Base-by-base conservation (phyloP, 2,329 filamentous ascomycete species). In the Pyrenochaeta sp. region DNA sequence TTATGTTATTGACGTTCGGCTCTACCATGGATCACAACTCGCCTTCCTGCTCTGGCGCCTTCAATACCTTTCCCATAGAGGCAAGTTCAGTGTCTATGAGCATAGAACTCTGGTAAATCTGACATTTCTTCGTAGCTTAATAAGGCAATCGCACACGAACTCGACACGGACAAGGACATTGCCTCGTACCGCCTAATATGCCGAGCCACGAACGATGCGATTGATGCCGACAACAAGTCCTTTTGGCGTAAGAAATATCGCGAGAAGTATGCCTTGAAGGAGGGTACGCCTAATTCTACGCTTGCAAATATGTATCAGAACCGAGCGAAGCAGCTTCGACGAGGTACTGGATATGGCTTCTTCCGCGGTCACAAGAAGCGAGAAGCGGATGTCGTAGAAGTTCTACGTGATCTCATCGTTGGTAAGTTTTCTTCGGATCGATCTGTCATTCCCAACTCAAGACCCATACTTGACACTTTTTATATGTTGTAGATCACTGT, bases 231-330 rank as follows among this genome's bases (percentile, higher is more conserved):
- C 42, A 64, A 74, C 9, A 54, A 63, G 25, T 80, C 77, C 6
- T 81, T 85, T 66, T 86, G 84, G 84, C 78, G 80, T 36, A 61
- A 67, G 37, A 76, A 73, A 19, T 86, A 83, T 62, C 66, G 74
- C 13, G 54, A 71, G 24, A 72, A 55, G 27, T 86, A 80, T 61
- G 83, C 84, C 32, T 55, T 64, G 48, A 60, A 58, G 3, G 36
- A 57, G 0, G 58, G 62, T 48, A 51, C 46, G 27, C 42, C 69
- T 44, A 75, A 77, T 51, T 47, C 61, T 8, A 62, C 75, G 6
- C 64, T 81, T 54, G 77, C 73, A 56, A 68, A 65, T 7, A 44
- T 71, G 43, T 83, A 83, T 59, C 71, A 78, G 64, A 45, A 43
- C 7, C 71, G 70, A 13, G 61, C 61, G 13, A 66, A 59, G 50